A percentile compares a stretch with the other conserved stretches of the same genome.
Conservation (phyloP, 2,329 filamentous ascomycete genomes). For the Cordyceps javanica region DNA sequence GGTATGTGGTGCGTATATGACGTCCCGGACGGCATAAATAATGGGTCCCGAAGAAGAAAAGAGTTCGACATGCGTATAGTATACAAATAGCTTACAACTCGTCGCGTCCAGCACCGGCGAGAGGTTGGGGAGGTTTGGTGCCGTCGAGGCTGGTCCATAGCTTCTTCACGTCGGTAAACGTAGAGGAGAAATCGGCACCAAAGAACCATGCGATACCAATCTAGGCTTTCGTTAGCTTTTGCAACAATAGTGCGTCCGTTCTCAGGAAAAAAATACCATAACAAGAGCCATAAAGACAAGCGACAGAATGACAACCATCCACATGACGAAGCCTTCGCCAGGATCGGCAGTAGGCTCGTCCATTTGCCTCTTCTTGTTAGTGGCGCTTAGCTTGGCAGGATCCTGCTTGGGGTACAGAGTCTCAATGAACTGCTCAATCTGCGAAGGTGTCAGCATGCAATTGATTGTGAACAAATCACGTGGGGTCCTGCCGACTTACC, state of each 20-base stretch:
- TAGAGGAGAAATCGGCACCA: conserved; percentile 71
- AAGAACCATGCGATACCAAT: conserved; percentile 70
- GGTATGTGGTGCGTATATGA: not conserved
- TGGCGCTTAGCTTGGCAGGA: conserved; percentile 49
- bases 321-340: conserved; percentile 59
- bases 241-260: conserved; percentile 13
- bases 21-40: not conserved
- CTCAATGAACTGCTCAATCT: conserved; percentile 96
- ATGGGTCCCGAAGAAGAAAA: conserved; percentile 7
- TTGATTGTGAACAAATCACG: not conserved
- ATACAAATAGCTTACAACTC: conserved; percentile 26
- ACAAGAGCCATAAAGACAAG: conserved; percentile 63
- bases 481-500: conserved; percentile 40
- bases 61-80: not conserved
- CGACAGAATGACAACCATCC: conserved; percentile 59
- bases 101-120: conserved; percentile 24
- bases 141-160: conserved; percentile 17
- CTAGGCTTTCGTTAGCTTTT: conserved; percentile 37
- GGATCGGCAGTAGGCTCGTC: conserved; percentile 43
- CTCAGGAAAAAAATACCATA: conserved; percentile 62
- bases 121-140: conserved; percentile 18
- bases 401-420: conserved; percentile 83
- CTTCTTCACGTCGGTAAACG: conserved; percentile 21
- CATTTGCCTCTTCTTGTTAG: conserved; percentile 31
- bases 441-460: conserved; percentile 16